Percentiles rank a stretch among this genome's conserved stretches.
These are phyloP conservation scores for Cnidoscolus chayamansa DNA, from an alignment of 441 rosid genomes.

Conservation along the genomic window DNA sequence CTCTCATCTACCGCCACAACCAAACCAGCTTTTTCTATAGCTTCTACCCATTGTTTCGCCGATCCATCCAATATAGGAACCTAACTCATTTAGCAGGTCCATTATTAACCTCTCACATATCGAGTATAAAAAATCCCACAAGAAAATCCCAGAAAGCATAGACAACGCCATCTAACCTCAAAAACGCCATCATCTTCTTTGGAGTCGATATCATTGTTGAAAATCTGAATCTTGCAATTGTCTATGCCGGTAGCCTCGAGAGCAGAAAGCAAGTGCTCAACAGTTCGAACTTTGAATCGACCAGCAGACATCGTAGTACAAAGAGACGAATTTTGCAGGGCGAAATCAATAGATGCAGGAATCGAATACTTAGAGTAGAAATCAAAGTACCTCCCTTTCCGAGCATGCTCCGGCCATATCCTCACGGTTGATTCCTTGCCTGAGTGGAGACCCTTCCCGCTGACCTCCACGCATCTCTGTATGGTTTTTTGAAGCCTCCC, in stretches of 20 bases:
- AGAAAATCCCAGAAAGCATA: too few species aligned
- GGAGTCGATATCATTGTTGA: slow-evolving; percentile 7
- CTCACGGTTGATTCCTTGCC: slow-evolving; percentile 58
- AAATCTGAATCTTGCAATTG: slow-evolving; percentile 67
- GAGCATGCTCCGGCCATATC: slow-evolving; percentile 60
- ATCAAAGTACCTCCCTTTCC: slow-evolving; percentile 64
- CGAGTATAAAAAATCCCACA: background rate
- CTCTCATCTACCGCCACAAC: slow-evolving; percentile 43
- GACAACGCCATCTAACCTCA: slow-evolving; percentile 44
- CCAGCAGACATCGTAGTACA: slow-evolving; percentile 67
- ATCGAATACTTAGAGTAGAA: slow-evolving; percentile 39
- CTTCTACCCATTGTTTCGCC: slow-evolving; percentile 68
- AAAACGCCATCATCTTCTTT: slow-evolving; percentile 37
- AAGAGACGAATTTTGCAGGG: slow-evolving; percentile 48
- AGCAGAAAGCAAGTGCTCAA: slow-evolving; percentile 87
- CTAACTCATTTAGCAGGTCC: slow-evolving; percentile 29
- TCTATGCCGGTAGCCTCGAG: slow-evolving; percentile 71
- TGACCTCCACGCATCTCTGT: slow-evolving; percentile 41
- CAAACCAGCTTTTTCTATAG: slow-evolving; percentile 56
- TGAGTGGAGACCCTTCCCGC: slow-evolving; percentile 51
- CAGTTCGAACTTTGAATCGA: slow-evolving; percentile 53
- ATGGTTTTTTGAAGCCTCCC: slow-evolving; percentile 57
- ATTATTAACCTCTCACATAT: background rate
- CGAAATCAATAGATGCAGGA: slow-evolving; percentile 63
- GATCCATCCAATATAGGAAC: slow-evolving; percentile 91